A percentile compares a stretch with the other conserved stretches of the same genome.
Conservation (phyloP, 352 stramenopile species). For the Phytopythium litorale region DNA sequence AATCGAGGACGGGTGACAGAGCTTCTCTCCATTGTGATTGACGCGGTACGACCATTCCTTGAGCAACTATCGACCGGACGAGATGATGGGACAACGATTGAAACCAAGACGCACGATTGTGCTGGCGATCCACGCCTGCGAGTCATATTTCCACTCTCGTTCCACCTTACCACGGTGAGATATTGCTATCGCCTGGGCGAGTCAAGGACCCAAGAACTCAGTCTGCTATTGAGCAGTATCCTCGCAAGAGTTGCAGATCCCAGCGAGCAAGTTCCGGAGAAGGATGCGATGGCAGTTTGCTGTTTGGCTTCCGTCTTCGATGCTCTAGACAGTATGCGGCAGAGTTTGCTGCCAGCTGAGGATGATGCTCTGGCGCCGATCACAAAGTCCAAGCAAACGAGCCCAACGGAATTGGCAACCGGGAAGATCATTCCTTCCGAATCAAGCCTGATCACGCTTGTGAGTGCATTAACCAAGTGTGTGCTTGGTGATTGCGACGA, state of each 20-base stretch:
- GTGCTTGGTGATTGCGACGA: conserved; percentile 16
- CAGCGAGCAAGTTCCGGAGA: not conserved
- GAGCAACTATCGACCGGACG: conserved; percentile 5
- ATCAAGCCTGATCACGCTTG: not conserved
- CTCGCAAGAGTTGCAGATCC: not conserved
- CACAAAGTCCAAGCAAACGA: not conserved
- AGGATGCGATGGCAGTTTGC: not conserved
- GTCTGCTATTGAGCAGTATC: not conserved
- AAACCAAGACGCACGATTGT: not conserved
- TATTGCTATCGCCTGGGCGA: conserved; percentile 26
- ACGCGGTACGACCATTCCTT: conserved; percentile 25
- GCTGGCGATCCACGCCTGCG: not conserved
- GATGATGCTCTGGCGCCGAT: not conserved
- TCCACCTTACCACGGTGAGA: conserved; percentile 27
- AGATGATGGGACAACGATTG: not conserved
- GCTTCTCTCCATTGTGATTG: conserved; percentile 34
- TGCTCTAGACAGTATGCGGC: not conserved
- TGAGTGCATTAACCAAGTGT: conserved; percentile 21
- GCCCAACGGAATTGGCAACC: not conserved
- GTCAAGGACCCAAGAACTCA: not conserved
- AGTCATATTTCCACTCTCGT: conserved; percentile 21
- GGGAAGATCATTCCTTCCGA: not conserved
- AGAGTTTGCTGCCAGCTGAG: not conserved
- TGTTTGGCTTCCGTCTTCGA: conserved; percentile 1
- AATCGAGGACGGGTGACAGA: conserved; percentile 9